Evolutionary conservation across 176 grass and related monocot species (phyloP).

Genomic region (Oryza rufipogon): DNA sequence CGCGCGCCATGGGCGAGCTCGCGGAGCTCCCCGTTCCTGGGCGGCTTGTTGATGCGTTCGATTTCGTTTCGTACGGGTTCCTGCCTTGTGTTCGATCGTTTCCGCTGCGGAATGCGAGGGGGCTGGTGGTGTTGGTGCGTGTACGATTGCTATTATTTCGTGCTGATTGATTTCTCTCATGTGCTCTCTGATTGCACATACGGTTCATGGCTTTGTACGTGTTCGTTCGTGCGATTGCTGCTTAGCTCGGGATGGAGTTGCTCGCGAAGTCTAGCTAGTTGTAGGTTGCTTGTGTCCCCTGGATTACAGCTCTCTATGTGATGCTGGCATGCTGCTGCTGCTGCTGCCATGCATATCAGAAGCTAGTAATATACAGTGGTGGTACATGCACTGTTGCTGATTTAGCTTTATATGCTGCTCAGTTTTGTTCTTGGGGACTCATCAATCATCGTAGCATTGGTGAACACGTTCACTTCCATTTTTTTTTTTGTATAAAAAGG

Average conservation of each 20-base stretch:
- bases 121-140: background rate
- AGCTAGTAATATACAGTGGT: background rate
- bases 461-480: background rate
- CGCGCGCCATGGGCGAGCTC: background rate
- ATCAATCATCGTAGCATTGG: background rate
- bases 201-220: no score
- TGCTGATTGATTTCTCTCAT: slow-evolving; percentile 13
- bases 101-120: background rate
- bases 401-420: background rate
- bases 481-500: background rate
- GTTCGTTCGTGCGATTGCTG: background rate
- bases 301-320: background rate
- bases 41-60: background rate
- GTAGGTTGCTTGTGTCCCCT: background rate
- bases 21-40: background rate
- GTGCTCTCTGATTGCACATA: slow-evolving; percentile 33
- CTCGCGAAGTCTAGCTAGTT: background rate
- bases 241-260: background rate
- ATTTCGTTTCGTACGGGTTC: background rate
- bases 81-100: background rate
- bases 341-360: background rate
- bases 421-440: background rate
- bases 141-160: slow-evolving; percentile 39
- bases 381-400: slow-evolving; percentile 6
- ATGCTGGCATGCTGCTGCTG: background rate